Evolutionary conservation across 305 asterid species (phyloP).

Genomic region (Euphrasia arctica): DNA sequence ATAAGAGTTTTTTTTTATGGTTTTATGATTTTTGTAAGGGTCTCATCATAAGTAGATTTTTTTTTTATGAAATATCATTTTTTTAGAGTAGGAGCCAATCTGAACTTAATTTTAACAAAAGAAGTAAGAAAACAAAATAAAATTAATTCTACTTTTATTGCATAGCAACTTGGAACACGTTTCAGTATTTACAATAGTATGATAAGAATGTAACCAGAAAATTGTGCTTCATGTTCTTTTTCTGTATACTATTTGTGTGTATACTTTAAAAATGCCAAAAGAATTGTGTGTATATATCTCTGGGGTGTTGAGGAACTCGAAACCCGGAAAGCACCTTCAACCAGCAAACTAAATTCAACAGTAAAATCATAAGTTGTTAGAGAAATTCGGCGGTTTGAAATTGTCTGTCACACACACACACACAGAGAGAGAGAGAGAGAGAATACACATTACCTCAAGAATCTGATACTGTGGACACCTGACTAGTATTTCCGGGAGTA

Average conservation of each 20-base stretch:
- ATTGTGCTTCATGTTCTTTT: not conserved
- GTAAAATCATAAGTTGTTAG: not conserved
- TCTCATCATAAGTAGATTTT: too few relatives aligned
- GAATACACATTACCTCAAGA: not conserved
- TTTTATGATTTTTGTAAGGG: too few relatives aligned
- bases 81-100: too few relatives aligned
- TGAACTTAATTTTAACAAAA: too few relatives aligned
- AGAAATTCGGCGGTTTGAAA: not conserved
- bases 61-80: too few relatives aligned
- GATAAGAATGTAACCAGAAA: not conserved
- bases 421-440: not conserved
- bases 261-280: not conserved
- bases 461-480: not conserved
- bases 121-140: not conserved
- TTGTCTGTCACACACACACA: not conserved
- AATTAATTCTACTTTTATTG: not conserved
- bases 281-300: not conserved
- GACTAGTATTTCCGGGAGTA: not conserved
- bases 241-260: not conserved
- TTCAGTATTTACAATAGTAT: not conserved
- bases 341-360: not conserved
- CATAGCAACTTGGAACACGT: not conserved
- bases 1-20: too few relatives aligned
- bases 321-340: constrained; percentile 1
- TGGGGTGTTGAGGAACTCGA: not conserved